Base-by-base conservation (phyloP, 768 basidiomycete species). In the Gyrodon lividus region DNA sequence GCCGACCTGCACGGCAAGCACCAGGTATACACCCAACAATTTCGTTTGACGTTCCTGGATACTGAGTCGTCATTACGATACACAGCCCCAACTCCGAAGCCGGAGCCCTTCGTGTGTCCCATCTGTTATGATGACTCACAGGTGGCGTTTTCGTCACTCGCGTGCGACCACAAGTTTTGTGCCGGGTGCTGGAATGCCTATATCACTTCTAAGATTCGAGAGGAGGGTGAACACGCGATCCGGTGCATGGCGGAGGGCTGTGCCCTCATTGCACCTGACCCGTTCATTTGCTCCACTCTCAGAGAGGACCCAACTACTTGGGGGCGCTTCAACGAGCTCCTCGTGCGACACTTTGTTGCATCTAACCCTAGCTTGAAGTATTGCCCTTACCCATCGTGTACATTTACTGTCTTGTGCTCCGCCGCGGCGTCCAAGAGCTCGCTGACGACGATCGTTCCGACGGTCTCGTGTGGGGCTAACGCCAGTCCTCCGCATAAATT, bases 311-410 rank as follows among this genome's bases (percentile, higher is more conserved):
- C 66, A 6, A 74, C 78, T 61, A 76, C 75, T 5, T 83, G 76
- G 76, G 66, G 63, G 31, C 88, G 93, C 44, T 95, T 92, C 74
- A 83, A 89, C 56, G 91, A 92, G 62, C 81, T 99, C 28, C 77
- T 96, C 44, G 83, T 91, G 44, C 86, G 94, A 48, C 84, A 96
- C 70, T 98, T 89, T 69, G 97, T 99, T 16, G 82, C 81, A 17
- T 90, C 89, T 64, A 87, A 86, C 69, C 72, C 83, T 26, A 83
- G 81, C 49, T 79, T 98, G 64, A 88, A 92, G 69, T 99, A 90
- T 77, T 99, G 97, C 67, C 97, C 97, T 3, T 93, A 92, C 59
- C 95, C 96, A 0, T 82, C 84, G 34, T 99, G 97, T 77, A 88
- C 92, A 34, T 86, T 91, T 68, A 94, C 95, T n/a, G 86, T 98